phyloP scores from a whole-genome alignment of 2,329 filamentous ascomycete species.

The Talaromyces albobiverticillius region DNA sequence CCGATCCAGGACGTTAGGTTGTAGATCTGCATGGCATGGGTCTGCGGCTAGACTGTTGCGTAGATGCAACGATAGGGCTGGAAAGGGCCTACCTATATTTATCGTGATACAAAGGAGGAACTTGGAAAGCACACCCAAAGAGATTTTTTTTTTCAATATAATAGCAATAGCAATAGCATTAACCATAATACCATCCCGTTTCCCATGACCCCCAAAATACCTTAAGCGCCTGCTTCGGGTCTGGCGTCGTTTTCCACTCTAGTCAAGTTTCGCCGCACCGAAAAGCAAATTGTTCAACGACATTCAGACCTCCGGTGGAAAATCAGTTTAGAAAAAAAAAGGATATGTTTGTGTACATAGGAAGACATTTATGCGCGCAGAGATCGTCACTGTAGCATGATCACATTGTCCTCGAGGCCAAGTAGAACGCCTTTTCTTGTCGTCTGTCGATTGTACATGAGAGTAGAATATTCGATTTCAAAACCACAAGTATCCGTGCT shows the following conservation, averaged over 20 bases:
- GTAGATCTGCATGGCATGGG: too few relatives aligned
- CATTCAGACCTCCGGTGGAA: slow-evolving; percentile 11
- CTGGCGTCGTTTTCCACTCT: slow-evolving; percentile 1
- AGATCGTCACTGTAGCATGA: slow-evolving; percentile 2
- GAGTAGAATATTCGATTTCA: slow-evolving; percentile 8
- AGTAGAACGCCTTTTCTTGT: slow-evolving; percentile 11
- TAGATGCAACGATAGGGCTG: too few relatives aligned
- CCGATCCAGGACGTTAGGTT: too few relatives aligned
- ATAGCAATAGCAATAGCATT: background rate
- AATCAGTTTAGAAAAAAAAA: slow-evolving; percentile 3
- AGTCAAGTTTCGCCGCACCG: slow-evolving; percentile 6
- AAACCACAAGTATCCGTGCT: background rate
- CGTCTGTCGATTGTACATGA: slow-evolving; percentile 13
- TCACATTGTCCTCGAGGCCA: slow-evolving; percentile 2
- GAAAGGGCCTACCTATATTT: too few relatives aligned
- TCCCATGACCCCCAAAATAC: slow-evolving; percentile 5
- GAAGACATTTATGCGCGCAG: background rate
- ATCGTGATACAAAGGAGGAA: too few relatives aligned
- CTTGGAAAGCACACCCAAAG: too few relatives aligned
- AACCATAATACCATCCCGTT: slow-evolving; percentile 1
- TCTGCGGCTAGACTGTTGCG: too few relatives aligned
- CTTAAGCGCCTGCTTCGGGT: slow-evolving; percentile 12
- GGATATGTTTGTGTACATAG: slow-evolving; percentile 8
- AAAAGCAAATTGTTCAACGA: slow-evolving; percentile 8
- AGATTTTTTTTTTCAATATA: too few relatives aligned